Evolutionary conservation across 163 green algal genomes (phyloP).

Genomic region (Scenedesmus sp.): DNA sequence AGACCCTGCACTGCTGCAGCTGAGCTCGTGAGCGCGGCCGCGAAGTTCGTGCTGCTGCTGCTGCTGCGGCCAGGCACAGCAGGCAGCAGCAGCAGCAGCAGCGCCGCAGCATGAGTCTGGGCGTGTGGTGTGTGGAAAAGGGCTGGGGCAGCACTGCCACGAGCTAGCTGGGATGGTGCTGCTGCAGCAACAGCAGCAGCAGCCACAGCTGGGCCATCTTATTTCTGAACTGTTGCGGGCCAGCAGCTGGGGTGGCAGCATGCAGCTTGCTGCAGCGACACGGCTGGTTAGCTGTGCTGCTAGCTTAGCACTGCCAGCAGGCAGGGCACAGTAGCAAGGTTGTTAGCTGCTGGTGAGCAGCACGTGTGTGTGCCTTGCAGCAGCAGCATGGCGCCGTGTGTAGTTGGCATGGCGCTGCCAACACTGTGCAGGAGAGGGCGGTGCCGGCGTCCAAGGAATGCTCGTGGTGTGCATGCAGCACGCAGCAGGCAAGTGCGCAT

Average conservation of each 20-base stretch:
- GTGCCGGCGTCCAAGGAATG: too few species aligned
- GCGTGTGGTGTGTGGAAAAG: too few species aligned
- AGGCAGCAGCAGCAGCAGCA: not conserved
- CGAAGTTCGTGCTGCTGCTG: slow-evolving; percentile 15
- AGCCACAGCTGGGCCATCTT: not conserved
- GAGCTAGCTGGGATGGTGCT: not conserved
- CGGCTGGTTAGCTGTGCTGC: not conserved
- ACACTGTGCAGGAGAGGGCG: too few species aligned
- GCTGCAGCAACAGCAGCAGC: not conserved
- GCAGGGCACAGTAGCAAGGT: not conserved
- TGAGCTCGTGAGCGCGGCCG: not conserved
- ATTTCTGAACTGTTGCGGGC: too few species aligned
- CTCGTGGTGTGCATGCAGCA: not conserved
- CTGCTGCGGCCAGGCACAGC: not conserved
- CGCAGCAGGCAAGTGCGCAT: not conserved
- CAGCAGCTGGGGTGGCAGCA: not conserved
- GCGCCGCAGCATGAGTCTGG: not conserved
- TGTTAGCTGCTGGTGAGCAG: not conserved
- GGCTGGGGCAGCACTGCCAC: too few species aligned
- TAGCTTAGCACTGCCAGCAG: not conserved
- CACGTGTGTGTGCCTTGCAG: not conserved
- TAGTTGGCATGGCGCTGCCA: not conserved
- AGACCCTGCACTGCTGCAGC: slow-evolving; percentile 51
- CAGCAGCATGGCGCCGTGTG: not conserved
- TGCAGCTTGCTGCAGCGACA: not conserved